Evolutionary conservation across 2,329 filamentous ascomycete species (phyloP).

Genomic region (Thelonectria discophora): DNA sequence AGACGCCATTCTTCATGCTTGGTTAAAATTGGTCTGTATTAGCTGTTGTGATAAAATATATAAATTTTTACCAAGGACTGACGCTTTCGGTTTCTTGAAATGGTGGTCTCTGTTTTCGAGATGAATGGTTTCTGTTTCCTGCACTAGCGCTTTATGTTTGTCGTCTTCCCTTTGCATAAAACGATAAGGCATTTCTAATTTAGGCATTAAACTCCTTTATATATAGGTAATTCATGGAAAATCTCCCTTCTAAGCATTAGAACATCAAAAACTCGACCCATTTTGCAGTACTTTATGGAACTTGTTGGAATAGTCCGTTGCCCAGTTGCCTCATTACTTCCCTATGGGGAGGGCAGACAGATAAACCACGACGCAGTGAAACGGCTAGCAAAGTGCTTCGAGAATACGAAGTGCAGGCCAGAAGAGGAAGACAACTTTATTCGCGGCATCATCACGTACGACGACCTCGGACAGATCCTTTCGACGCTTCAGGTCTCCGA

Average conservation of each 20-base stretch:
- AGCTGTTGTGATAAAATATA: background rate
- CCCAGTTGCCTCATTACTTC: background rate
- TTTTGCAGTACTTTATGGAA: background rate
- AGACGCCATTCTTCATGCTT: background rate
- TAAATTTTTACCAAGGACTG: no score
- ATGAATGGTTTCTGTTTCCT: slow-evolving; percentile 1
- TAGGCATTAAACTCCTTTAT: no score
- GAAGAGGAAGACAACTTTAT: slow-evolving; percentile 1
- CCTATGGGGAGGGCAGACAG: slow-evolving; percentile 5
- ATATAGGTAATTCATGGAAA: no score
- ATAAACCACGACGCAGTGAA: background rate
- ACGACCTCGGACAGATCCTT: slow-evolving; percentile 1
- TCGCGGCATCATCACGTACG: background rate
- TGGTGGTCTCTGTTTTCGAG: no score
- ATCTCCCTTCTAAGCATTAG: no score
- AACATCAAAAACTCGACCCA: no score
- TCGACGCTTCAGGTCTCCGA: background rate
- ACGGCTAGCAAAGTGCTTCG: slow-evolving; percentile 1
- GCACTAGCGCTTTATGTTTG: background rate
- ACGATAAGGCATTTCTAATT: no score
- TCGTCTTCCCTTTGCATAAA: no score
- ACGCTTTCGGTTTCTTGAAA: background rate
- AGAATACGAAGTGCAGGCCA: background rate
- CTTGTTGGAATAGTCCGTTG: background rate
- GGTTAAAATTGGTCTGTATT: background rate